Percentiles rank a stretch among this genome's conserved stretches.
phyloP scores from a whole-genome alignment of 2,329 filamentous ascomycete species.

The Lachnellula subtilissima region DNA sequence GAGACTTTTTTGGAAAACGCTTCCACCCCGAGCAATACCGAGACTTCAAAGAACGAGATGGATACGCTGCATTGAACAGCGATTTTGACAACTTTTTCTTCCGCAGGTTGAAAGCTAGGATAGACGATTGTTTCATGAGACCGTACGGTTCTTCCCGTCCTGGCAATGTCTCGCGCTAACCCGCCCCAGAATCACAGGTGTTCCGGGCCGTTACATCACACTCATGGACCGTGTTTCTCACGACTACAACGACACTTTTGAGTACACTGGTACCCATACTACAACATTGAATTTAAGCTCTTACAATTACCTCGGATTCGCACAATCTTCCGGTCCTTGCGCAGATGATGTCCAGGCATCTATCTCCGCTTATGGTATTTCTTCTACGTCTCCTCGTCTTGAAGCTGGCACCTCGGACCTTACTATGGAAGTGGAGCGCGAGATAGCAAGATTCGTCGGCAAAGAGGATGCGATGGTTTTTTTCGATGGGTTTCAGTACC shows the following conservation, averaged over 20 bases:
- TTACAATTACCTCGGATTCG: constrained; percentile 97
- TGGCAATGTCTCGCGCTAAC: background rate
- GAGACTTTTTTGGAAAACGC: constrained; percentile 93
- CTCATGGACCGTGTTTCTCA: constrained; percentile 82
- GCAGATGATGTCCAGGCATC: constrained; percentile 83
- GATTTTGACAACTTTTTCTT: constrained; percentile 98
- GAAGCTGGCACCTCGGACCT: constrained; percentile 84
- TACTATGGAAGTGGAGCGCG: constrained; percentile 76
- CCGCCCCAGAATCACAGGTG: constrained; percentile 60
- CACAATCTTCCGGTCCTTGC: constrained; percentile 90
- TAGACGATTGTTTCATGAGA: constrained; percentile 91
- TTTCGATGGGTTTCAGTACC: constrained; percentile 97
- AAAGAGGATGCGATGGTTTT: constrained; percentile 92
- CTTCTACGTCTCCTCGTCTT: constrained; percentile 69
- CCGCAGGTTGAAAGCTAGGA: constrained; percentile 79
- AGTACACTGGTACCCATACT: constrained; percentile 78
- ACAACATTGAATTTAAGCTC: constrained; percentile 97
- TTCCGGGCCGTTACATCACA: constrained; percentile 87
- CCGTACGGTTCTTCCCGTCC: constrained; percentile 37
- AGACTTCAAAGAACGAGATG: constrained; percentile 73
- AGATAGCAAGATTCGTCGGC: constrained; percentile 83
- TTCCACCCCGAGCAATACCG: constrained; percentile 79
- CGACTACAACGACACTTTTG: constrained; percentile 84
- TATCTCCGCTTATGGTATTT: constrained; percentile 76
- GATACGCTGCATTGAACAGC: constrained; percentile 88